These are phyloP conservation scores for Paramecium caudatum DNA, from an alignment of 73 alveolate genomes.

Conservation along the genomic window DNA sequence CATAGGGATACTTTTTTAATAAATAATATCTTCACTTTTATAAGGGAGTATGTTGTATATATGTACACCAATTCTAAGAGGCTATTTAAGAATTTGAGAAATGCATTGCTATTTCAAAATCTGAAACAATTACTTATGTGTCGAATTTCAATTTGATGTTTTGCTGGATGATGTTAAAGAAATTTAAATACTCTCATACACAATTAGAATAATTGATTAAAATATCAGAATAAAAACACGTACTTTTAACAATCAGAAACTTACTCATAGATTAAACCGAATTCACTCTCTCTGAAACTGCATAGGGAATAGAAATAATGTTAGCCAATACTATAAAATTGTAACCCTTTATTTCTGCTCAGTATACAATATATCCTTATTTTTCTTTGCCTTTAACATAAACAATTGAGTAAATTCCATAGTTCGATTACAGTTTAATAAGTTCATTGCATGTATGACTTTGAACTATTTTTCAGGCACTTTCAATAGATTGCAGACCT, in stretches of 20 bases:
- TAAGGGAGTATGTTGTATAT: conserved; percentile 12
- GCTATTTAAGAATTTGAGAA: conserved; percentile 45
- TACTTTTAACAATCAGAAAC: not conserved
- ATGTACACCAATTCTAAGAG: not conserved
- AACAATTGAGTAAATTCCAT: not conserved
- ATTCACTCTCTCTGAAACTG: not conserved
- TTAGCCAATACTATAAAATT: conserved; percentile 6
- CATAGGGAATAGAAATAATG: not conserved
- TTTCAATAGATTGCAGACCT: conserved; percentile 75
- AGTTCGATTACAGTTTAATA: conserved; percentile 56
- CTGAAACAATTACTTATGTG: not conserved
- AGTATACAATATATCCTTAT: conserved; percentile 33
- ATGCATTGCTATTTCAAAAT: not conserved
- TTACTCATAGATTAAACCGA: not conserved
- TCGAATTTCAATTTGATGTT: conserved; percentile 32
- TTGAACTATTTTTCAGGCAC: not conserved
- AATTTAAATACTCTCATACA: conserved; percentile 26
- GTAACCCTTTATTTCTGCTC: not conserved
- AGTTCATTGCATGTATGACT: conserved; percentile 14
- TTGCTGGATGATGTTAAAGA: conserved; percentile 52
- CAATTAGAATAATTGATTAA: conserved; percentile 15
- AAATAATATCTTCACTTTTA: not conserved
- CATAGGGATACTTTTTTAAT: not conserved
- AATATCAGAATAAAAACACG: not conserved
- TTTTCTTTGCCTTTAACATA: conserved; percentile 60